Evolutionary conservation across 169 alveolate species (phyloP).

Genomic region (Cryptosporidium felis): DNA sequence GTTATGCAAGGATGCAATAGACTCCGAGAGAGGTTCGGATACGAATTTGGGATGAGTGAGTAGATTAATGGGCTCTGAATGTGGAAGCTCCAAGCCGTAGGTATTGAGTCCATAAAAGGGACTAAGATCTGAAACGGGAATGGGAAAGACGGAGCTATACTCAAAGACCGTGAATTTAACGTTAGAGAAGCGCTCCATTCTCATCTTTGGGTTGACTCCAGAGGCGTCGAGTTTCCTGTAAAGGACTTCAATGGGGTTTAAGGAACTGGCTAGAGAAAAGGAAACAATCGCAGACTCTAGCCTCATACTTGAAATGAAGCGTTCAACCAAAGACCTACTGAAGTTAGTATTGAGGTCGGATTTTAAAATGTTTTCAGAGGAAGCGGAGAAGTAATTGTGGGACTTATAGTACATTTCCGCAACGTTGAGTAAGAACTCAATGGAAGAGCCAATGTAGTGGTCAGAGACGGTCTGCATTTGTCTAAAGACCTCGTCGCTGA

Average conservation of each 20-base stretch:
- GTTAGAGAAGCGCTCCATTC: background rate
- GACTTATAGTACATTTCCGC: background rate
- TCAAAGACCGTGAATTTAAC: background rate
- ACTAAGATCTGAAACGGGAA: background rate
- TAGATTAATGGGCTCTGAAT: background rate
- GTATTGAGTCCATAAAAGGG: background rate
- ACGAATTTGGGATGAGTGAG: background rate
- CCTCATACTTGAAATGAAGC: background rate
- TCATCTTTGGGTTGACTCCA: background rate
- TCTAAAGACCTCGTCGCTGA: background rate
- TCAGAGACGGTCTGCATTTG: background rate
- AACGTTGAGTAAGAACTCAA: background rate
- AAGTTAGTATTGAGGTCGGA: background rate
- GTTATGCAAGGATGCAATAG: background rate
- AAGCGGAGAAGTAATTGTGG: background rate
- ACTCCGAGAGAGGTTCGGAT: background rate
- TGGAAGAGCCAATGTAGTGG: background rate
- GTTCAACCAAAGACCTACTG: background rate
- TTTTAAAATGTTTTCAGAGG: background rate
- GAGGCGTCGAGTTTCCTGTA: no score
- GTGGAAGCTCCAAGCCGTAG: background rate
- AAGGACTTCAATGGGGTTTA: background rate
- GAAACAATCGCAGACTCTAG: background rate
- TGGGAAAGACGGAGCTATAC: background rate
- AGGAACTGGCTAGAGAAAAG: background rate